phyloP scores from a whole-genome alignment of 2,329 filamentous ascomycete species.

The Cladosporium oxysporum region DNA sequence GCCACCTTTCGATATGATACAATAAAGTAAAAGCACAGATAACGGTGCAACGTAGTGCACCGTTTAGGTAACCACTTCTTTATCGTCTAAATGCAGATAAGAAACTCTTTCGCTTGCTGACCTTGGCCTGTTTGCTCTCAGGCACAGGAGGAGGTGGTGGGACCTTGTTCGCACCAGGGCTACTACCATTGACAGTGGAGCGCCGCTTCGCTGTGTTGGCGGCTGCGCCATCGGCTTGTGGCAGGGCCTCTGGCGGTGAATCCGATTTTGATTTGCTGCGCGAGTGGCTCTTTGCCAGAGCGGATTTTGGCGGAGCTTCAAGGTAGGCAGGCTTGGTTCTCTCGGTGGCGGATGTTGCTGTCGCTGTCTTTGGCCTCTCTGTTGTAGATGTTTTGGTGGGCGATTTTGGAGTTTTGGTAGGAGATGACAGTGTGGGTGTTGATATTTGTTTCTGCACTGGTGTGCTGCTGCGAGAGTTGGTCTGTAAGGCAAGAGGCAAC shows the following conservation, averaged over 20 bases:
- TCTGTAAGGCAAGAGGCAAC: not conserved
- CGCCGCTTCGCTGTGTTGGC: slow-evolving; percentile 34
- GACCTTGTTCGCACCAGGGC: not conserved
- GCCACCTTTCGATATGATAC: not conserved
- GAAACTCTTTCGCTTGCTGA: slow-evolving; percentile 52
- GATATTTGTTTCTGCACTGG: slow-evolving; percentile 9
- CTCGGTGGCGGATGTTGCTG: not conserved
- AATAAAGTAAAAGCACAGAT: not conserved
- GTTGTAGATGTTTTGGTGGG: not conserved
- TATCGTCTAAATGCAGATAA: slow-evolving; percentile 45
- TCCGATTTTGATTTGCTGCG: slow-evolving; percentile 1
- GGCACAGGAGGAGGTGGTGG: slow-evolving; percentile 25
- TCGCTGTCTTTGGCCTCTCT: not conserved
- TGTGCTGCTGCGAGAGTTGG: not conserved
- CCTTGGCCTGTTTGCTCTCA: slow-evolving; percentile 36
- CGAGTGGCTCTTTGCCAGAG: slow-evolving; percentile 2
- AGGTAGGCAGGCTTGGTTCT: slow-evolving; percentile 11
- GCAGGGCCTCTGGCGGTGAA: slow-evolving; percentile 10
- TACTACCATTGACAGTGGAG: slow-evolving; percentile 21
- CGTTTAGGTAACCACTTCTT: not conserved
- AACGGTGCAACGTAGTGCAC: not conserved
- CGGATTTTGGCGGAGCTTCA: slow-evolving; percentile 4
- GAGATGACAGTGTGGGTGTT: slow-evolving; percentile 1
- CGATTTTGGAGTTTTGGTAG: not conserved
- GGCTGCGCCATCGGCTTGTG: slow-evolving; percentile 6